Evolutionary conservation across 768 basidiomycete species (phyloP).

Genomic region (Rubroboletus pulcherrimus): DNA sequence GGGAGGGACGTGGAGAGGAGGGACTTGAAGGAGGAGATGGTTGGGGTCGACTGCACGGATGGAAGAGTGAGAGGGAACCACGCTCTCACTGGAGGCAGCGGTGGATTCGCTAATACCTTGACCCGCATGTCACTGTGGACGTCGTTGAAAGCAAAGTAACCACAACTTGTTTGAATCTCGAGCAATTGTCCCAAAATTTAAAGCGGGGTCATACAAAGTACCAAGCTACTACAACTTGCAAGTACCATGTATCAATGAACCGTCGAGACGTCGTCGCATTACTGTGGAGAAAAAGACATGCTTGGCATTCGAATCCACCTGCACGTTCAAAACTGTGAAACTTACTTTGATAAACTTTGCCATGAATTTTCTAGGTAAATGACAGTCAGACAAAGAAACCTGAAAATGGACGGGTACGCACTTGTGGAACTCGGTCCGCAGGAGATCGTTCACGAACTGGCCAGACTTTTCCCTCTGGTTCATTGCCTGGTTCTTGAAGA

Average conservation of each 20-base stretch:
- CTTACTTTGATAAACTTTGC: constrained; percentile 82
- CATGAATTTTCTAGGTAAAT: constrained; percentile 75
- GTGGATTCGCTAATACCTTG: constrained; percentile 44
- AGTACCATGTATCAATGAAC: background rate
- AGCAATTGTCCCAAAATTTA: background rate
- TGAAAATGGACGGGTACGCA: constrained; percentile 37
- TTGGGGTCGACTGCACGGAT: background rate
- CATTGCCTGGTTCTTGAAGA: constrained; percentile 98
- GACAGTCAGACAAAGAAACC: constrained; percentile 9
- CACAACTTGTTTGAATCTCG: background rate
- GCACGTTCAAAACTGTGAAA: background rate
- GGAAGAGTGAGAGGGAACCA: constrained; percentile 42
- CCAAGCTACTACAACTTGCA: background rate
- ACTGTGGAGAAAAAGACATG: background rate
- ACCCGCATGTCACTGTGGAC: constrained; percentile 38
- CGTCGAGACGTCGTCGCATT: background rate
- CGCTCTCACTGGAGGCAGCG: constrained; percentile 47
- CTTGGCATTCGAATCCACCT: background rate
- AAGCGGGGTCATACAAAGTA: background rate
- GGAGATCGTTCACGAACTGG: constrained; percentile 92
- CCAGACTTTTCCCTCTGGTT: constrained; percentile 58
- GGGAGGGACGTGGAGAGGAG: constrained; percentile 17
- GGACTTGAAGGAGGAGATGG: constrained; percentile 18
- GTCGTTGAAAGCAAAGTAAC: background rate
- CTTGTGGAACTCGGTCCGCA: constrained; percentile 94